Evolutionary conservation across 2,329 filamentous ascomycete genomes (phyloP).

Genomic region (Xylariaceae sp.): DNA sequence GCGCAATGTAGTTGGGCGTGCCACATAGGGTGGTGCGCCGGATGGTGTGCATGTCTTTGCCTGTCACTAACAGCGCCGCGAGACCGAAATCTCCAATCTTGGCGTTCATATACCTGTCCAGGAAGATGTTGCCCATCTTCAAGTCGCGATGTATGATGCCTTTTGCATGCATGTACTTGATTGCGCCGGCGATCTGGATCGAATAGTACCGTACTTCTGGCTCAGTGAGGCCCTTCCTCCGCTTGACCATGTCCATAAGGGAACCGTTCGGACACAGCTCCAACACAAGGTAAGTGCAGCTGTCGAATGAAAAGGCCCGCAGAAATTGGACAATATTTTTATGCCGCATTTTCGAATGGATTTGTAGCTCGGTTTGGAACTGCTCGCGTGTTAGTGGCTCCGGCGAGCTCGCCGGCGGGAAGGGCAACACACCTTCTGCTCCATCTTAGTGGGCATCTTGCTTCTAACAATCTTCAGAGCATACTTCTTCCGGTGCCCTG

Average conservation of each 20-base stretch:
- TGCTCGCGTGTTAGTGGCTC: constrained; percentile 7
- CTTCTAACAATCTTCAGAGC: constrained; percentile 81
- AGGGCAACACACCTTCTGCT: constrained; percentile 61
- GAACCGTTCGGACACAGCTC: constrained; percentile 95
- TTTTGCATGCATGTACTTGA: constrained; percentile 95
- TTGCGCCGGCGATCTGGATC: constrained; percentile 89
- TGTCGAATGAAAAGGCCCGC: constrained; percentile 84
- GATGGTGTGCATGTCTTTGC: constrained; percentile 78
- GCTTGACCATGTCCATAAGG: constrained; percentile 96
- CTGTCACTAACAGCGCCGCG: constrained; percentile 83
- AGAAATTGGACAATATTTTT: constrained; percentile 95
- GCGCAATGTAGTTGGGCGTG: constrained; percentile 96
- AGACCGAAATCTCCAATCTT: constrained; percentile 98
- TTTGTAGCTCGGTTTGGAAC: constrained; percentile 84
- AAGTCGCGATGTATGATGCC: constrained; percentile 95
- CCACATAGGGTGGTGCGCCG: constrained; percentile 91
- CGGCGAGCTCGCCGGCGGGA: neutral
- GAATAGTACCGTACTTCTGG: constrained; percentile 92
- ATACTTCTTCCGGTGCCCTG: constrained; percentile 61
- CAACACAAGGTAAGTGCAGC: constrained; percentile 86
- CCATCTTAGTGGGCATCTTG: constrained; percentile 76
- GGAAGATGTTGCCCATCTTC: constrained; percentile 97
- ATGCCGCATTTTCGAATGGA: constrained; percentile 96
- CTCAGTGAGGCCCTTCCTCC: constrained; percentile 81
- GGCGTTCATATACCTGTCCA: constrained; percentile 92